Percentiles rank a stretch among this genome's conserved stretches.
Evolutionary conservation across 1,284 basidiomycete genomes (phyloP).

Genomic region (Ceratobasidium sp.): DNA sequence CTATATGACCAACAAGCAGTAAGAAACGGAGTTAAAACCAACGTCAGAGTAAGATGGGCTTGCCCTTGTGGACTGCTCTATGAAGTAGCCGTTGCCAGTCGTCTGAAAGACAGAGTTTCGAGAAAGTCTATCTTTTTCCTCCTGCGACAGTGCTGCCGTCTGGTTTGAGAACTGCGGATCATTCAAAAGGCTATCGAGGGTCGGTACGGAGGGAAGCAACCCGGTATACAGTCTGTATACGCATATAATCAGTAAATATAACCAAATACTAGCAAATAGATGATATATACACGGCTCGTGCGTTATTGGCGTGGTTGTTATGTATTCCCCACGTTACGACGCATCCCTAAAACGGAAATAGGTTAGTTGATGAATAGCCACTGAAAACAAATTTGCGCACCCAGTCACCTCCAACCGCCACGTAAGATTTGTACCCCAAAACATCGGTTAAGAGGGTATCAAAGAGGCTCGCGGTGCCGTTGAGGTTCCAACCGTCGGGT

Average conservation of each 20-base stretch:
- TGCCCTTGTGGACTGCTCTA: constrained; percentile 39
- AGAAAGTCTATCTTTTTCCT: constrained; percentile 6
- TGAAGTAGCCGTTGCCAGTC: constrained; percentile 27
- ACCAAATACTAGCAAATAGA: background rate
- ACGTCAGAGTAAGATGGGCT: background rate
- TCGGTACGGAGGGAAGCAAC: constrained; percentile 29
- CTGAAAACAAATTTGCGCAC: constrained; percentile 5
- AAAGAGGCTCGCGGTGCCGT: constrained; percentile 41
- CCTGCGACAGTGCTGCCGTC: background rate
- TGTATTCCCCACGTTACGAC: constrained; percentile 40
- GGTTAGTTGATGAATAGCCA: background rate
- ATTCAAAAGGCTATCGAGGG: constrained; percentile 3
- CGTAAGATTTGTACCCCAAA: constrained; percentile 40
- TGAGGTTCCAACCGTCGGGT: constrained; percentile 34
- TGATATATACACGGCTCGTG: constrained; percentile 13
- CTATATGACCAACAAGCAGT: background rate
- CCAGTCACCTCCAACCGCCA: constrained; percentile 42
- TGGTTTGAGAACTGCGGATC: constrained; percentile 5
- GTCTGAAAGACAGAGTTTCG: background rate
- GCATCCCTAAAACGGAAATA: constrained; percentile 22
- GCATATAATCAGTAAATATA: constrained; percentile 4
- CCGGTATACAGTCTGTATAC: constrained; percentile 26
- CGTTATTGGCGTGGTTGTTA: constrained; percentile 19
- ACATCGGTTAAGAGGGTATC: constrained; percentile 41
- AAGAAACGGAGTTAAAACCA: background rate